phyloP scores from a whole-genome alignment of 2,329 filamentous ascomycete genomes.

The Fusarium duplospermum region DNA sequence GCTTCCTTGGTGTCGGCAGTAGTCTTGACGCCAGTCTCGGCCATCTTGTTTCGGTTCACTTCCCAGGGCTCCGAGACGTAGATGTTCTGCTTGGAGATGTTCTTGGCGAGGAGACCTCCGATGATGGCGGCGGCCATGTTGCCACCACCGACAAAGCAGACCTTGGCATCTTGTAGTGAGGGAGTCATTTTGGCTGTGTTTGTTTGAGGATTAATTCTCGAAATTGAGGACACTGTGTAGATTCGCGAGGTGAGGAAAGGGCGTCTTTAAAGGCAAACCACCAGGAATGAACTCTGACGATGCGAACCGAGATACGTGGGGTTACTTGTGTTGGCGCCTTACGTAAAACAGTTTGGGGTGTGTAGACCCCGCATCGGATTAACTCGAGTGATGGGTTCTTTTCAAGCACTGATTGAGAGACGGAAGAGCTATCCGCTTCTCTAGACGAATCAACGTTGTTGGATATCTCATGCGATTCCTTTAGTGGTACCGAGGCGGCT shows the following conservation, averaged over 20 bases:
- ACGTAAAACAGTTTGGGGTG: constrained; percentile 32
- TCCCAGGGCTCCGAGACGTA: constrained; percentile 64
- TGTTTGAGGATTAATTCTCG: background rate
- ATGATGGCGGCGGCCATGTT: constrained; percentile 67
- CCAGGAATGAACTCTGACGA: background rate
- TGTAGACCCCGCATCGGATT: constrained; percentile 24
- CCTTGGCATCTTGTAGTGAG: constrained; percentile 47
- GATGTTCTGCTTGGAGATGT: constrained; percentile 58
- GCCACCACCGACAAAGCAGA: constrained; percentile 58
- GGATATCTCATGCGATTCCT: background rate
- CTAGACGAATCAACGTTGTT: background rate
- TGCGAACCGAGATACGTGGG: constrained; percentile 21
- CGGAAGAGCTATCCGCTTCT: background rate
- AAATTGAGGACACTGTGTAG: background rate
- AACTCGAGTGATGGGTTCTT: background rate
- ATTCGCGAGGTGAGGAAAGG: background rate
- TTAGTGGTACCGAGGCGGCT: background rate
- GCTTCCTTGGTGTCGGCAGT: constrained; percentile 61
- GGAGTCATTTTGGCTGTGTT: constrained; percentile 37
- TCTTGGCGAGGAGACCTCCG: constrained; percentile 58
- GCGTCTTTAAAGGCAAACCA: background rate
- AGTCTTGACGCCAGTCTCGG: constrained; percentile 57
- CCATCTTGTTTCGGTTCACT: constrained; percentile 63
- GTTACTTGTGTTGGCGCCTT: constrained; percentile 1
- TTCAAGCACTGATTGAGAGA: background rate